phyloP scores from a whole-genome alignment of 1,139 yeast genomes.

The Zygoascus meyerae region DNA sequence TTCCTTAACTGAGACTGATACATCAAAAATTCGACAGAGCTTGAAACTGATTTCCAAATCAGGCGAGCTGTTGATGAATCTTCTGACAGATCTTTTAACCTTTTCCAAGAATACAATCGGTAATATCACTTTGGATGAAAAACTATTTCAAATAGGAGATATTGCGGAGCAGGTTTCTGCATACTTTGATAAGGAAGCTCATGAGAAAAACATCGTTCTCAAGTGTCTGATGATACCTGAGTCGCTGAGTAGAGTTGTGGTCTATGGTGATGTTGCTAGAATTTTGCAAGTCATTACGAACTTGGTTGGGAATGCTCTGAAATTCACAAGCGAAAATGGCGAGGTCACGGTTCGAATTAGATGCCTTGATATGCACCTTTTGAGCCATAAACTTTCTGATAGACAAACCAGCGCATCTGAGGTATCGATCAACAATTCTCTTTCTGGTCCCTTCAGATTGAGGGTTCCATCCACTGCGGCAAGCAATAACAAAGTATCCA shows the following conservation, averaged over 20 bases:
- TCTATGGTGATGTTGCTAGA: constrained; percentile 81
- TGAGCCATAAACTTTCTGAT: not conserved
- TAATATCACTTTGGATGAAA: constrained; percentile 74
- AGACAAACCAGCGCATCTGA: not conserved
- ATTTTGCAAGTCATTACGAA: constrained; percentile 85
- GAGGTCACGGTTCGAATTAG: constrained; percentile 60
- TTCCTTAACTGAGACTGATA: constrained; percentile 78
- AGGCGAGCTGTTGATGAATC: constrained; percentile 80
- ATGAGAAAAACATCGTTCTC: constrained; percentile 24
- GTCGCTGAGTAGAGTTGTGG: constrained; percentile 38
- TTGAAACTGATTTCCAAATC: constrained; percentile 76
- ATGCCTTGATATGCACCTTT: constrained; percentile 12
- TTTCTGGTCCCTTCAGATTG: not conserved
- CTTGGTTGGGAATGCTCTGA: constrained; percentile 76
- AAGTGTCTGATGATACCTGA: constrained; percentile 39
- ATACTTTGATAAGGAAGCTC: constrained; percentile 47
- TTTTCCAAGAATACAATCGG: constrained; percentile 88
- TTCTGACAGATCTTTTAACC: constrained; percentile 80
- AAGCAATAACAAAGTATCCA: not conserved
- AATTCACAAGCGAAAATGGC: constrained; percentile 85
- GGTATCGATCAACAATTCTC: not conserved
- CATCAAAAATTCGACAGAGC: constrained; percentile 56
- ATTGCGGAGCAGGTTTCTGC: constrained; percentile 73
- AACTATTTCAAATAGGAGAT: constrained; percentile 63
- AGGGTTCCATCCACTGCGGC: not conserved